A percentile compares a stretch with the other conserved stretches of the same genome.
Conservation (phyloP, 345 rosid genomes). For the Nephelium lappaceum region DNA sequence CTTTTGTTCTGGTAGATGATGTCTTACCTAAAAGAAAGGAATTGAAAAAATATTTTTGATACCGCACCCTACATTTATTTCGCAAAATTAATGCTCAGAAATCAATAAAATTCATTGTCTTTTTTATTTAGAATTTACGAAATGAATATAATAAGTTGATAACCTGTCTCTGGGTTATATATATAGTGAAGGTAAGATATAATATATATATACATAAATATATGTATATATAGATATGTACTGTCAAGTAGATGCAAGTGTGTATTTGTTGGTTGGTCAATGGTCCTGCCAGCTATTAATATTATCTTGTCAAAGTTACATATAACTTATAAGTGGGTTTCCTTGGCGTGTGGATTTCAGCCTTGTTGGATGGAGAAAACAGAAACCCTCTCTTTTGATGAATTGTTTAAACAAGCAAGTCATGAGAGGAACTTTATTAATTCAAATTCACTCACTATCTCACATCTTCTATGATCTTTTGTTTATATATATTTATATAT, state of each 20-base stretch:
- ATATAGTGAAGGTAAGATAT: no score
- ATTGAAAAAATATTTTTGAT: conserved; percentile 1
- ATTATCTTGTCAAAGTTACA: neutral
- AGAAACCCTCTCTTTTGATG: conserved; percentile 4
- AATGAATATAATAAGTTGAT: no score
- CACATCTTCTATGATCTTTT: conserved; percentile 10
- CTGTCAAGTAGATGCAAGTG: conserved; percentile 16
- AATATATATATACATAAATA: no score
- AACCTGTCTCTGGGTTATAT: no score
- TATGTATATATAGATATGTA: no score
- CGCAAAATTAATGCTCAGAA: no score
- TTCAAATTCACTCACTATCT: conserved; percentile 7
- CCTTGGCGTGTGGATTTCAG: conserved; percentile 71
- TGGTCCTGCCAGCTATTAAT: conserved; percentile 42
- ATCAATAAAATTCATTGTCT: no score
- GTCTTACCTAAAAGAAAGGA: no score
- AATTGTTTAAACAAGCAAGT: conserved; percentile 24
- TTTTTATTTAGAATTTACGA: no score
- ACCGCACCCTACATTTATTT: no score
- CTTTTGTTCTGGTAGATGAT: no score
- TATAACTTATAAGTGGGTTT: conserved; percentile 31
- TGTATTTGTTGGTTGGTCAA: conserved; percentile 49
- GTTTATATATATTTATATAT: neutral
- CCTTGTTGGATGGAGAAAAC: conserved; percentile 20
- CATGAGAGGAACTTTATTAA: neutral